Evolutionary conservation across 306 rosid genomes (phyloP).

Genomic region (Sesbania bispinosa): DNA sequence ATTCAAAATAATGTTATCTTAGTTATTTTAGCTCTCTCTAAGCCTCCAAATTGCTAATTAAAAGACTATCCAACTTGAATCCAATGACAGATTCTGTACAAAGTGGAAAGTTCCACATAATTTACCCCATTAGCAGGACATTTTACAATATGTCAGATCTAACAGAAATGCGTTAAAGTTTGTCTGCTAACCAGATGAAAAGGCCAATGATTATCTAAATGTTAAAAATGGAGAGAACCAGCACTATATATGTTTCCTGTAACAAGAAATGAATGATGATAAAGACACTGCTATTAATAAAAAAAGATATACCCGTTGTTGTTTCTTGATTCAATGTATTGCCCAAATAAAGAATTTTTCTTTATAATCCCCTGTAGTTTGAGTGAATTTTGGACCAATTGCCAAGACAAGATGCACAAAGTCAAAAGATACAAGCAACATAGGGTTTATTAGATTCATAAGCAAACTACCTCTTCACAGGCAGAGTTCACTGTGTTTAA

Average conservation of each 20-base stretch:
- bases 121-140: no score
- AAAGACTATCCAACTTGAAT: conserved; percentile 90
- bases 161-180: background rate
- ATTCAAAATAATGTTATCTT: no score
- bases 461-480: conserved; percentile 73
- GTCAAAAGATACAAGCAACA: conserved; percentile 17
- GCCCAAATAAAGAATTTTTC: conserved; percentile 81
- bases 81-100: conserved; percentile 86
- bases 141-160: conserved; percentile 1
- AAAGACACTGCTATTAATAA: conserved; percentile 5
- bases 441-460: background rate
- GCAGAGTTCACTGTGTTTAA: no score
- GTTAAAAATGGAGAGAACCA: conserved; percentile 2
- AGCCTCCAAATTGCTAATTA: no score
- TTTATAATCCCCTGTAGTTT: conserved; percentile 86
- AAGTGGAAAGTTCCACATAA: no score
- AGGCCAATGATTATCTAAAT: background rate
- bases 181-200: background rate
- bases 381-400: conserved; percentile 67
- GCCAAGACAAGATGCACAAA: conserved; percentile 21
- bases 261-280: conserved; percentile 4
- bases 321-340: conserved; percentile 94
- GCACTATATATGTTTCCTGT: conserved; percentile 10
- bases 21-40: no score
- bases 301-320: conserved; percentile 75